phyloP scores from a whole-genome alignment of 163 green algal genomes.

The Chloromonas sp. region DNA sequence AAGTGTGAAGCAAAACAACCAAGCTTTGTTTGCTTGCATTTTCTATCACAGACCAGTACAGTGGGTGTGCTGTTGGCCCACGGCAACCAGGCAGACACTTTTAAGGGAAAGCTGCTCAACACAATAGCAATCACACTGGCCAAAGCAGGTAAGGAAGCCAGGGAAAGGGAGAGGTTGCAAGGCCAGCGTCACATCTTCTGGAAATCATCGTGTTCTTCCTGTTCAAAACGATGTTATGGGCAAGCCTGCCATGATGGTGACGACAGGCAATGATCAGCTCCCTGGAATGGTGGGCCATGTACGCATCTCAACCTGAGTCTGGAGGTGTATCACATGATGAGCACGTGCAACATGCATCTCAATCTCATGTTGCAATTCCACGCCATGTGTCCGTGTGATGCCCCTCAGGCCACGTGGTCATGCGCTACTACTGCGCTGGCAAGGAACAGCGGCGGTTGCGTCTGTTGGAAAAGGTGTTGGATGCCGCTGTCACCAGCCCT shows the following conservation, averaged over 20 bases:
- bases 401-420: constrained; percentile 46
- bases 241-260: not conserved
- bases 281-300: not conserved
- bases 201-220: not conserved
- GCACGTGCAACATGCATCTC: not conserved
- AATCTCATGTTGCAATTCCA: not conserved
- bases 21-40: not conserved
- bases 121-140: not conserved
- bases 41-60: not conserved
- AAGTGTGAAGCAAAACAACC: not conserved
- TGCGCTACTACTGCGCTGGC: constrained; percentile 47
- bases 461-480: constrained; percentile 53
- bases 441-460: constrained; percentile 56
- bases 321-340: not conserved
- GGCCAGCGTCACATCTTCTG: not conserved
- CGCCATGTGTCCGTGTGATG: not conserved
- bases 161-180: not conserved
- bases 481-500: constrained; percentile 51
- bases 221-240: not conserved
- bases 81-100: not conserved
- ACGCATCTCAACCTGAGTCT: not conserved
- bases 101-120: not conserved
- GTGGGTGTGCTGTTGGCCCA: not conserved
- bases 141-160: not conserved
- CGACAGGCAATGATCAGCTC: not conserved